Conservation (phyloP, 1,139 yeast species). For the Geotrichum reessii region DNA sequence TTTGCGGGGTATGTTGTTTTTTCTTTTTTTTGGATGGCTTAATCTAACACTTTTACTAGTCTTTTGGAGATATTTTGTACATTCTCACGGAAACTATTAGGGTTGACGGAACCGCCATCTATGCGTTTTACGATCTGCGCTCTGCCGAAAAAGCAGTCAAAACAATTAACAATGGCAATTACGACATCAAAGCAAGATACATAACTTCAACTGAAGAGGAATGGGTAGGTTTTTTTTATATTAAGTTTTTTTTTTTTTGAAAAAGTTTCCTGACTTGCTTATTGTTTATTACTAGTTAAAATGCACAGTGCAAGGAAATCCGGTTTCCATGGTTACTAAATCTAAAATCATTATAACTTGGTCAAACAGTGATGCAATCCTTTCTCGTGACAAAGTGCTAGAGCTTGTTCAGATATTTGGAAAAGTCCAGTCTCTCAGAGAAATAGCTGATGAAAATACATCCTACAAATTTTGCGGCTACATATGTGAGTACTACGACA, state of each 20-base stretch:
- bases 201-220: conserved; percentile 8
- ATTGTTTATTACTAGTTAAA: conserved; percentile 2
- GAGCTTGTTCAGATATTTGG: conserved; percentile 10
- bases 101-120: conserved; percentile 6
- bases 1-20: conserved; percentile 11
- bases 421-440: neutral
- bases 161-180: conserved; percentile 5
- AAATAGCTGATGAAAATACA: neutral
- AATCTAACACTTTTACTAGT: conserved; percentile 2
- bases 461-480: conserved; percentile 18
- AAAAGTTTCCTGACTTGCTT: too few relatives aligned
- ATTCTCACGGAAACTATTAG: neutral
- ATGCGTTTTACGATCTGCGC: conserved; percentile 12
- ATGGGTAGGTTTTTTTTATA: conserved; percentile 2
- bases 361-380: neutral
- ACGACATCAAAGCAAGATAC: conserved; percentile 4
- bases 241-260: neutral
- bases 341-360: conserved; percentile 10
- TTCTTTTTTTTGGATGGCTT: neutral
- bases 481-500: conserved; percentile 37
- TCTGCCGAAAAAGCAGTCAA: conserved; percentile 11
- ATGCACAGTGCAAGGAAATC: neutral
- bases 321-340: conserved; percentile 6
- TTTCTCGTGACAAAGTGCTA: conserved; percentile 5
- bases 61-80: conserved; percentile 14